These are phyloP conservation scores for Nymphaea colorata DNA, from an alignment of 164 flowering plant species.

Conservation along the genomic window DNA sequence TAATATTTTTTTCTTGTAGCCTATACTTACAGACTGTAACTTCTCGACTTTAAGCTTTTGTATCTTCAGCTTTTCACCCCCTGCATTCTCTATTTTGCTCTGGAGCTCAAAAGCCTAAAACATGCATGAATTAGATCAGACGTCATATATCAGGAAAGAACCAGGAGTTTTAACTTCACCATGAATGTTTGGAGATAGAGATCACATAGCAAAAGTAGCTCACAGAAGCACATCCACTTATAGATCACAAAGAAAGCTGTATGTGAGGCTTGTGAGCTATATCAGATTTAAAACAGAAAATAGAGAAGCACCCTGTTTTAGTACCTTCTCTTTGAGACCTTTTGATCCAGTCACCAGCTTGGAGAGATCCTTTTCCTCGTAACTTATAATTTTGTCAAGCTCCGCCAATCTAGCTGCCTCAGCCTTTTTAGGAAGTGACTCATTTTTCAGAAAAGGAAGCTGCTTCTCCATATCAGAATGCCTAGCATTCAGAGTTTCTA, in stretches of 20 bases:
- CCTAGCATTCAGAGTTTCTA: slow-evolving; percentile 61
- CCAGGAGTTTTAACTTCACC: too few species aligned
- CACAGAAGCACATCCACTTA: too few species aligned
- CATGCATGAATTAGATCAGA: not conserved
- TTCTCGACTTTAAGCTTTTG: slow-evolving; percentile 67
- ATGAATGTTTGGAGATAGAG: too few species aligned
- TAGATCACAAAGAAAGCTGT: too few species aligned
- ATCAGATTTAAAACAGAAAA: too few species aligned
- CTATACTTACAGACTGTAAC: slow-evolving; percentile 80
- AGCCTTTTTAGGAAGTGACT: slow-evolving; percentile 57
- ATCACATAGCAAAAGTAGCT: too few species aligned
- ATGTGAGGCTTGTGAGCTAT: too few species aligned
- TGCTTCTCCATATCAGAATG: slow-evolving; percentile 63
- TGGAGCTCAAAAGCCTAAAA: slow-evolving; percentile 75
- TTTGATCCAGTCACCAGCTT: slow-evolving; percentile 54
- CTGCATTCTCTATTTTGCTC: slow-evolving; percentile 83
- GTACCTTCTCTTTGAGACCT: slow-evolving; percentile 73
- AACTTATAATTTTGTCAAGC: slow-evolving; percentile 38
- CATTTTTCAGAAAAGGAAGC: slow-evolving; percentile 63
- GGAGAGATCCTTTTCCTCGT: slow-evolving; percentile 67
- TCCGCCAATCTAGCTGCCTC: slow-evolving; percentile 55
- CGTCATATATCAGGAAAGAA: too few species aligned
- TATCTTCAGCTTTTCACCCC: slow-evolving; percentile 68
- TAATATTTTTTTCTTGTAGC: not conserved
- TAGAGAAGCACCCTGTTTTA: too few species aligned